Evolutionary conservation across 169 alveolate species (phyloP).

Genomic region (Plasmodium falciparum): DNA sequence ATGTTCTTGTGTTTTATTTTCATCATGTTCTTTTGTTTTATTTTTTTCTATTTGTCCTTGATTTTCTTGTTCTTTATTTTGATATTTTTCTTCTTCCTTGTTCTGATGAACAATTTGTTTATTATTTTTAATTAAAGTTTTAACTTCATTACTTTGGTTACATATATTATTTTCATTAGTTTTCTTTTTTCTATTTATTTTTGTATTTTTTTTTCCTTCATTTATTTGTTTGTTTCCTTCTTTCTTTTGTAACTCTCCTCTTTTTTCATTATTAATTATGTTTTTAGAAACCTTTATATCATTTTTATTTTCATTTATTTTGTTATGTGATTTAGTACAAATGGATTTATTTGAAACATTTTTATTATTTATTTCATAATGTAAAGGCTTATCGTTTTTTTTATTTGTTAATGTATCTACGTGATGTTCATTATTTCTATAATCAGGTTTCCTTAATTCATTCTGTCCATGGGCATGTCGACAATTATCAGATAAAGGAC

Average conservation of each 20-base stretch:
- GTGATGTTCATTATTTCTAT: conserved; percentile 16
- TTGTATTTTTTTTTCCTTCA: not conserved
- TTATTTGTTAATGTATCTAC: conserved; percentile 19
- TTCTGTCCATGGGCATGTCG: conserved; percentile 87
- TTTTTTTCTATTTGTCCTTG: not conserved
- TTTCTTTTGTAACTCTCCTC: not conserved
- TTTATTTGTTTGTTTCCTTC: not conserved
- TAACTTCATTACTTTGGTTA: no score
- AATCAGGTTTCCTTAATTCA: conserved; percentile 81
- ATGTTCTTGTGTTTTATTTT: not conserved
- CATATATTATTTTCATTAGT: not conserved
- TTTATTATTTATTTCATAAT: conserved; percentile 13
- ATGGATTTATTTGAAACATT: not conserved
- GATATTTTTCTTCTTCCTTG: not conserved
- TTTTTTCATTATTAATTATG: conserved; percentile 3
- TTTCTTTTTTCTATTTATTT: not conserved
- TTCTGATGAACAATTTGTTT: no score
- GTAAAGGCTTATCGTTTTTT: conserved; percentile 2
- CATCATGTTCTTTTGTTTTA: not conserved
- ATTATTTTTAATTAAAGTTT: no score
- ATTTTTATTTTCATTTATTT: conserved; percentile 19
- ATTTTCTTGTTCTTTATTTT: not conserved
- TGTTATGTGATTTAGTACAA: not conserved
- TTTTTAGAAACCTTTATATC: not conserved
- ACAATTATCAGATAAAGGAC: conserved; percentile 81